Evolutionary conservation across 2,329 filamentous ascomycete genomes (phyloP).

Genomic region (Aspergillus tubingensis): DNA sequence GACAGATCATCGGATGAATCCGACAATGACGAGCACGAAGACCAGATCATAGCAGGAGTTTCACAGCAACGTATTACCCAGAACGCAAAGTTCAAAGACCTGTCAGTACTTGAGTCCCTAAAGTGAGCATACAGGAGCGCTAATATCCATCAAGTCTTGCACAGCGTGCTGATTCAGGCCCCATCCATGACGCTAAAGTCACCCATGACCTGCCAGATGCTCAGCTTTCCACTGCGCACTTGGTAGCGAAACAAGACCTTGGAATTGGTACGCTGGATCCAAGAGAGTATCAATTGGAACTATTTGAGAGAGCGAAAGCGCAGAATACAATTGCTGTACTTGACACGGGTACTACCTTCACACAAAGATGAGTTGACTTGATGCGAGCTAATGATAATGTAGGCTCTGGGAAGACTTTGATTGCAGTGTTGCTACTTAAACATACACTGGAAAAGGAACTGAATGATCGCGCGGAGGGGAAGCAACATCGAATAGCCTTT

Average conservation of each 20-base stretch:
- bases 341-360: conserved; percentile 66
- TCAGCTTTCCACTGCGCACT: conserved; percentile 55
- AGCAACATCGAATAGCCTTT: conserved; percentile 70
- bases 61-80: conserved; percentile 54
- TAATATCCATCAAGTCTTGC: conserved; percentile 34
- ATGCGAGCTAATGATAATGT: conserved; percentile 1
- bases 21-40: conserved; percentile 31
- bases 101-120: conserved; percentile 32
- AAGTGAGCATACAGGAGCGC: background rate
- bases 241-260: conserved; percentile 56
- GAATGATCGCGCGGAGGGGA: conserved; percentile 63
- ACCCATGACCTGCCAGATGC: conserved; percentile 39
- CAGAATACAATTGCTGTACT: conserved; percentile 91
- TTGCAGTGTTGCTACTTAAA: conserved; percentile 80
- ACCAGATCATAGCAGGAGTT: conserved; percentile 21
- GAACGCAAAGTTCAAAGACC: conserved; percentile 53
- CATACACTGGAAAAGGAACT: conserved; percentile 77
- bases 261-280: conserved; percentile 70
- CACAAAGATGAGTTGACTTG: no score
- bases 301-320: conserved; percentile 83
- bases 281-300: conserved; percentile 86
- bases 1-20: conserved; percentile 30
- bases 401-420: conserved; percentile 95
- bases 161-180: conserved; percentile 46
- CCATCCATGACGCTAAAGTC: conserved; percentile 41